Percentiles rank a stretch among this genome's conserved stretches.
These are phyloP conservation scores for Hortiboletus rubellus DNA, from an alignment of 1,284 basidiomycete species.

Conservation along the genomic window DNA sequence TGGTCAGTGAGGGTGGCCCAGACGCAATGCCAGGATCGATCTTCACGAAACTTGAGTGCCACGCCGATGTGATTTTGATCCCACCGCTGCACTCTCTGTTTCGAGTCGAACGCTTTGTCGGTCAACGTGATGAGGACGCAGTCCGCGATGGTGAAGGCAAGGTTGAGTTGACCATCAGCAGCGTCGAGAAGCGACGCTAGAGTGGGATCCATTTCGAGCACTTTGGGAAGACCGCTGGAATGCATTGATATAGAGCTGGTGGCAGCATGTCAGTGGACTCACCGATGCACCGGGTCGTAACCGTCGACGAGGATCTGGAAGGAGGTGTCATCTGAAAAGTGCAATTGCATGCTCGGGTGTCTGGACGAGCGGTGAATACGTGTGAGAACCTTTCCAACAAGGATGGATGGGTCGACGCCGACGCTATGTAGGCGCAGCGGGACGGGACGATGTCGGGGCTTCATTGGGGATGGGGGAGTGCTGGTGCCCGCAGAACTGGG, in stretches of 20 bases:
- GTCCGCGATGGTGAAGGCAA: conserved; percentile 48
- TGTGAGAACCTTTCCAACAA: conserved; percentile 54
- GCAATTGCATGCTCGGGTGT: conserved; percentile 57
- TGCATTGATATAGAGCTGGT: neutral
- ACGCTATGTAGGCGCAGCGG: conserved; percentile 38
- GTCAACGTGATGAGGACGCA: conserved; percentile 55
- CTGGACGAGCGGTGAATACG: conserved; percentile 49
- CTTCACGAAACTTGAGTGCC: conserved; percentile 47
- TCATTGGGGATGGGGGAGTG: conserved; percentile 30
- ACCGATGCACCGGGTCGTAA: conserved; percentile 53
- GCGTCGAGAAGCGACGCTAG: conserved; percentile 44
- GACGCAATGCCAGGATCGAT: conserved; percentile 56
- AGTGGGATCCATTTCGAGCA: conserved; percentile 54
- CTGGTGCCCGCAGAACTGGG: conserved; percentile 10
- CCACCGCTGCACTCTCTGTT: conserved; percentile 42
- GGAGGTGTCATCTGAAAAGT: conserved; percentile 53
- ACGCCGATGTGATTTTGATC: conserved; percentile 56
- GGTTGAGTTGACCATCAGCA: conserved; percentile 36
- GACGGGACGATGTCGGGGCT: conserved; percentile 31
- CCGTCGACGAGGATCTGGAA: conserved; percentile 63
- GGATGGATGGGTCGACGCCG: conserved; percentile 48
- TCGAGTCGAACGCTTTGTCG: conserved; percentile 55
- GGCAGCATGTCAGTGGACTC: conserved; percentile 5
- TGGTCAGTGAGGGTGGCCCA: conserved; percentile 60
- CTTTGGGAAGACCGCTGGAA: conserved; percentile 51